These are phyloP conservation scores for Coffea canephora DNA, from an alignment of 257 asterid species.

Conservation along the genomic window DNA sequence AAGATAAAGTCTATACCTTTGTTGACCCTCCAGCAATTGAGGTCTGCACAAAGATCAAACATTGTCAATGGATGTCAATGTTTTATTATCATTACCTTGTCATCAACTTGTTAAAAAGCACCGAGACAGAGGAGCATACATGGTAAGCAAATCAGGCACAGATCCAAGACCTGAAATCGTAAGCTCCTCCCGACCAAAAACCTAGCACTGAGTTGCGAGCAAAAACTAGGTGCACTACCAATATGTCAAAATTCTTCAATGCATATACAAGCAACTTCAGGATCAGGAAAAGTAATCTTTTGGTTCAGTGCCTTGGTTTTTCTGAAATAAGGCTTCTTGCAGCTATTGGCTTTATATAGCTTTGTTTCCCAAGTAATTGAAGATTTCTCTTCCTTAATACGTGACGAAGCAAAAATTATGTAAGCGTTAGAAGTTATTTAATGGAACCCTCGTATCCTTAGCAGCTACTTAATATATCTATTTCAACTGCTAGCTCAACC, in stretches of 20 bases:
- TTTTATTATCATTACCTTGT: not conserved
- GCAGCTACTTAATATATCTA: not conserved
- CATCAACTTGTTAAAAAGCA: not conserved
- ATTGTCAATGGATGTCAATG: conserved; percentile 7
- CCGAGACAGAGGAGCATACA: not conserved
- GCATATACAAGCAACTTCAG: not conserved
- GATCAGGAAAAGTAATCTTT: not conserved
- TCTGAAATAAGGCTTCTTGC: not conserved
- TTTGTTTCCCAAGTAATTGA: not conserved
- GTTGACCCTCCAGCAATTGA: conserved; percentile 29
- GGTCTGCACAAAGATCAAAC: conserved; percentile 39
- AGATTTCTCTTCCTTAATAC: not conserved
- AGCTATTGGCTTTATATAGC: not conserved
- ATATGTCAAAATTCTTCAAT: not conserved
- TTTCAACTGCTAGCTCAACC: not conserved
- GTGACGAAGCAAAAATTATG: not conserved
- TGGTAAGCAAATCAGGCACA: not conserved
- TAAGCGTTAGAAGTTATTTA: not conserved
- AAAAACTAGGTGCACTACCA: not conserved
- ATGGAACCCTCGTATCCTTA: not conserved
- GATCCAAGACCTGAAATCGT: not conserved
- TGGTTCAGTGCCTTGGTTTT: not conserved
- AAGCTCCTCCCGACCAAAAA: too few relatives aligned
- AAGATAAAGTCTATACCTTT: conserved; percentile 41
- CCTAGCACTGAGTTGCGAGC: not conserved